Evolutionary conservation across 78 protist genomes (phyloP), one percentile per base, ranked within the genome.

Genomic region (Isochrysis galbana): DNA sequence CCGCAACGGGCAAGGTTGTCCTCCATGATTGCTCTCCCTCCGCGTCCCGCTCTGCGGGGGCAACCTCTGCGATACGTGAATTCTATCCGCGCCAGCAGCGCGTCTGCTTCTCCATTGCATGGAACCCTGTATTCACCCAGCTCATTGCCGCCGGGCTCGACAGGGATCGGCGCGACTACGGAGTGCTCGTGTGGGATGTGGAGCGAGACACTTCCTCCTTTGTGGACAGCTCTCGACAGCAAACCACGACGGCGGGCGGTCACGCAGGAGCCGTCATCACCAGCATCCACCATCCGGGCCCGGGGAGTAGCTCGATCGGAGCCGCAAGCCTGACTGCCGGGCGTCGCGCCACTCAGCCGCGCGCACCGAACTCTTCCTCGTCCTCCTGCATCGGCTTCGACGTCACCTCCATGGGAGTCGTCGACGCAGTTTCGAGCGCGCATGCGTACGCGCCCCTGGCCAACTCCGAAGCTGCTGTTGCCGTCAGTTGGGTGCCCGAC

Each of bases 131-230:
- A 34, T 41, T 7, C 25, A 0, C 55, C 14, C 55, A 44, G 47
- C 88, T 14, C 25, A 44, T 80, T 38, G 88, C 51, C 39, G 88
- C 88, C 17, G 88, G 88, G 39, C 88, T 80, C 55, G 88, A 80
- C 39, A 0, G 0, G 29, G 55, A 5, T 34, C 88, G 88, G 36
- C 23, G 23, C 22, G 55, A 17, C 55, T 44, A 25, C 38, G 51
- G 55, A 34, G 88, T 80, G 55, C 88, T 80, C 55, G 55, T 80
- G 55, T 80, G 88, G 88, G 88, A 80, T 38, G 38, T 80, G 55
- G 39, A 41, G 88, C 88, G 88, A 23, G 86, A 4, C 14, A 46
- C 48, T 29, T 0, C 82, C 34, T 23, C 72, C 11, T 61, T n/a
- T 3, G 39, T 4, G 17, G 61, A 17, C 61, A 7, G 7, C 61